Evolutionary conservation across 495 filamentous ascomycete species (phyloP).

Genomic region (Aeminium ludgeri): DNA sequence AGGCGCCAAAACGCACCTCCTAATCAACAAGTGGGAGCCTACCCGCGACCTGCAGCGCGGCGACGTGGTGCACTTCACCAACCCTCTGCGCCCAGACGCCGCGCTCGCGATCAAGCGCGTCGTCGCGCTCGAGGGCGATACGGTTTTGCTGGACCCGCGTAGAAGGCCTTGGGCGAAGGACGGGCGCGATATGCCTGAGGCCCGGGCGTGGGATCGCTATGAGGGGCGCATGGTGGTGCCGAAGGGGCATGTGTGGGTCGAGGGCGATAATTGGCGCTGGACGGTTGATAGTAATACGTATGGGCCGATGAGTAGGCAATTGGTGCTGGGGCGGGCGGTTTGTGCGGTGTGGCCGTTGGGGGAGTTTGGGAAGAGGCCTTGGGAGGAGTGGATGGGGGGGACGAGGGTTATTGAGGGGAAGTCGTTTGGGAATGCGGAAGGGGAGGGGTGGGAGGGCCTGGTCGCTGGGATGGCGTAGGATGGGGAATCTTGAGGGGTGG

Average conservation of each 20-base stretch:
- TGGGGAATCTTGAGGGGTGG: not conserved
- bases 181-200: conserved; percentile 6
- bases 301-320: conserved; percentile 19
- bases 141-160: conserved; percentile 12
- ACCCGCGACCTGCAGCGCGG: conserved; percentile 11
- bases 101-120: conserved; percentile 22
- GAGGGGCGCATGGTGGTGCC: conserved; percentile 17
- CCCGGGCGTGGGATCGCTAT: conserved; percentile 8
- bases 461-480: conserved; percentile 2
- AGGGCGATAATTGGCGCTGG: conserved; percentile 25
- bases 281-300: conserved; percentile 23
- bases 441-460: not conserved
- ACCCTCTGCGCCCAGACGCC: conserved; percentile 19
- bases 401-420: conserved; percentile 6
- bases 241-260: conserved; percentile 26
- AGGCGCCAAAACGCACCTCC: conserved; percentile 10
- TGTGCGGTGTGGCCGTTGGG: conserved; percentile 10
- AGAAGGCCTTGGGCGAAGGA: conserved; percentile 6
- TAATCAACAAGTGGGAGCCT: conserved; percentile 8
- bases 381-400: conserved; percentile 10
- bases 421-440: not conserved
- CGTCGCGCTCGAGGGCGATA: conserved; percentile 22
- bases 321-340: conserved; percentile 14
- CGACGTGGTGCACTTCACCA: conserved; percentile 22
- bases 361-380: conserved; percentile 7